Evolutionary conservation across 306 rosid genomes (phyloP).

Genomic region (Vigna reflexopilosa): DNA sequence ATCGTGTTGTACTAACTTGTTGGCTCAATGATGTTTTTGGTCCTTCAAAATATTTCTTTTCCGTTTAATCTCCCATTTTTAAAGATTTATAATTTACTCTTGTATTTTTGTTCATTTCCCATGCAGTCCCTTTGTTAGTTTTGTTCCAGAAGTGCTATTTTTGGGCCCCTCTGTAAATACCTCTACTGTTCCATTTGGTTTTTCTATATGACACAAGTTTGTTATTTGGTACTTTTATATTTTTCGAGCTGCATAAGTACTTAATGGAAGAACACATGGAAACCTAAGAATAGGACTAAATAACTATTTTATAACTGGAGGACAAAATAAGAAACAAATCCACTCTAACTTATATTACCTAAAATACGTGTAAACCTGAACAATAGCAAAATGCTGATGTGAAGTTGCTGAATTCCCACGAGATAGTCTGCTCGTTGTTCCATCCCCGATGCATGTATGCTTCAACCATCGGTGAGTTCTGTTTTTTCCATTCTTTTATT

Average conservation of each 20-base stretch:
- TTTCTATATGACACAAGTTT: neutral
- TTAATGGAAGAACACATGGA: neutral
- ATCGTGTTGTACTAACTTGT: neutral
- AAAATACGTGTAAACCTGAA: neutral
- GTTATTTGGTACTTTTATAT: neutral
- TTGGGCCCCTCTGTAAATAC: neutral
- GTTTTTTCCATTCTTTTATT: neutral
- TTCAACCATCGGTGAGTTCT: neutral
- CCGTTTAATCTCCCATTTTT: neutral
- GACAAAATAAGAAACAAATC: neutral
- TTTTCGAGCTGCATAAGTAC: neutral
- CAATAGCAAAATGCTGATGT: constrained; percentile 2
- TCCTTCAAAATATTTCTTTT: neutral
- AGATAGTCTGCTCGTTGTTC: neutral
- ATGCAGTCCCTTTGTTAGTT: neutral
- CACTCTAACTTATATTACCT: neutral
- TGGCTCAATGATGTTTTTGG: neutral
- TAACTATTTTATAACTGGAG: neutral
- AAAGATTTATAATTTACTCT: neutral
- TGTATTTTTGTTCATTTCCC: neutral
- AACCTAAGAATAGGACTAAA: neutral
- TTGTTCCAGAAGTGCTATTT: neutral
- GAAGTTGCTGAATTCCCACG: neutral
- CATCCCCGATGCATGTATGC: neutral
- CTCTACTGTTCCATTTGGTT: neutral